A percentile compares a stretch with the other conserved stretches of the same genome.
Conservation (phyloP, 495 filamentous ascomycete genomes). For the Lasiosphaeriaceae sp. region DNA sequence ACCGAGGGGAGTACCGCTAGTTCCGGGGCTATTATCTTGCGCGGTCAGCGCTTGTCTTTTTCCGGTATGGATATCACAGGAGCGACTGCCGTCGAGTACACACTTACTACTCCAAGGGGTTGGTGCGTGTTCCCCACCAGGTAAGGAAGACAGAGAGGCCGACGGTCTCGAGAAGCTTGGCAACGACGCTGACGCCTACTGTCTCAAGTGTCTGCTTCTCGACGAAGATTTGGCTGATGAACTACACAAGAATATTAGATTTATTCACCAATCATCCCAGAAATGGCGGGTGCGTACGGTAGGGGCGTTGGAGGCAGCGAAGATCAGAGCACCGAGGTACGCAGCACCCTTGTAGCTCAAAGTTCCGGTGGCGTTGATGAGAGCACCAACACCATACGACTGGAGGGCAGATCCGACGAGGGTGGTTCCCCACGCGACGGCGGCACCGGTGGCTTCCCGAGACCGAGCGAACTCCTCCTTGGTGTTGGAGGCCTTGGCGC, state of each 20-base stretch:
- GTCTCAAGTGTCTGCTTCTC: constrained; percentile 91
- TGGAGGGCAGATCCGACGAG: constrained; percentile 85
- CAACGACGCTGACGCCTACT: constrained; percentile 76
- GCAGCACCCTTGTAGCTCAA: constrained; percentile 95
- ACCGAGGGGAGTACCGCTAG: constrained; percentile 15
- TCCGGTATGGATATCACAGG: neutral
- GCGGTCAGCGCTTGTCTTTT: neutral
- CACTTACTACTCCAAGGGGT: constrained; percentile 62
- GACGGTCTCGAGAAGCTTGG: constrained; percentile 87
- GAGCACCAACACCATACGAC: constrained; percentile 88
- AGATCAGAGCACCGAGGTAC: constrained; percentile 86
- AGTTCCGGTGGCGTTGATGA: constrained; percentile 93
- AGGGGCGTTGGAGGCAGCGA: constrained; percentile 85
- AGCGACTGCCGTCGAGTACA: neutral
- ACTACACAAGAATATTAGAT: constrained; percentile 41
- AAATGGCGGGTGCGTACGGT: constrained; percentile 55
- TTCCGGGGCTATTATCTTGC: constrained; percentile 8
- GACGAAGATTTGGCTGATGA: constrained; percentile 78
- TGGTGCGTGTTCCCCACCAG: constrained; percentile 95
- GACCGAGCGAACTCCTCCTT: constrained; percentile 96
- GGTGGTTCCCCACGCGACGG: constrained; percentile 84
- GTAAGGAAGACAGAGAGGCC: constrained; percentile 88
- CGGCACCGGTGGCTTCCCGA: constrained; percentile 84
- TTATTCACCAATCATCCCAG: neutral
- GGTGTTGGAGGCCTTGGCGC: constrained; percentile 82